phyloP scores from a whole-genome alignment of 2,329 filamentous ascomycete genomes.

The Ophiostoma ips region DNA sequence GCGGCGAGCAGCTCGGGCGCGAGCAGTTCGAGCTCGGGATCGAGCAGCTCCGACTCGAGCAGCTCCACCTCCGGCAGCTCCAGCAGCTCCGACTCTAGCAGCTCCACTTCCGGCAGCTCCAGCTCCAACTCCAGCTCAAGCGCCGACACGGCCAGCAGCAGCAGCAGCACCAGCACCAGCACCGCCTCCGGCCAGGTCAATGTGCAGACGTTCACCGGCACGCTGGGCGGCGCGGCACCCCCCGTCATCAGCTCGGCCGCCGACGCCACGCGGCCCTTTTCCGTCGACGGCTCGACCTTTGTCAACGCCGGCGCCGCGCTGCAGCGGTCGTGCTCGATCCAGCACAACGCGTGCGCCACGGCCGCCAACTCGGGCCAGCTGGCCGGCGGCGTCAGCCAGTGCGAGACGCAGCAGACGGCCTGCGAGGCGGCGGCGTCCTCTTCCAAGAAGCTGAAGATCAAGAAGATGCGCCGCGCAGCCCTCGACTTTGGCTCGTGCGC shows the following conservation, averaged over 20 bases:
- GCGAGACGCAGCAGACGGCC: conserved; percentile 27
- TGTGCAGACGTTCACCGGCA: conserved; percentile 32
- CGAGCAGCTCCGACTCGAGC: background rate
- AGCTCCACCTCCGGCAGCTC: no score
- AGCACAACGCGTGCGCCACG: conserved; percentile 36
- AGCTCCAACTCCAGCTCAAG: background rate
- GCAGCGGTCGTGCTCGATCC: conserved; percentile 34
- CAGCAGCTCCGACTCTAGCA: no score
- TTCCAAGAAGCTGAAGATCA: conserved; percentile 14
- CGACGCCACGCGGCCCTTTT: conserved; percentile 28
- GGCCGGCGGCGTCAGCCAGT: conserved; percentile 25
- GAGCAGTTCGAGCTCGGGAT: background rate
- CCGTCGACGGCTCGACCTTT: conserved; percentile 42
- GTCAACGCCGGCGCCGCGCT: conserved; percentile 30
- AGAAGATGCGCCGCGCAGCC: conserved; percentile 17
- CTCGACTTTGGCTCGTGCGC: conserved; percentile 32
- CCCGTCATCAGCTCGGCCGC: conserved; percentile 26
- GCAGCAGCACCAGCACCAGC: no score
- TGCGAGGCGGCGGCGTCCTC: conserved; percentile 21
- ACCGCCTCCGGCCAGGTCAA: conserved; percentile 15
- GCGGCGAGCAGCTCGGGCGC: no score
- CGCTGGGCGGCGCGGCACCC: conserved; percentile 27
- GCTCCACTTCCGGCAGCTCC: no score
- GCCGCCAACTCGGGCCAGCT: conserved; percentile 31
- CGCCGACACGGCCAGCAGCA: background rate